Base-by-base conservation (phyloP, 2,329 filamentous ascomycete species). In the Venturia aucupariae region DNA sequence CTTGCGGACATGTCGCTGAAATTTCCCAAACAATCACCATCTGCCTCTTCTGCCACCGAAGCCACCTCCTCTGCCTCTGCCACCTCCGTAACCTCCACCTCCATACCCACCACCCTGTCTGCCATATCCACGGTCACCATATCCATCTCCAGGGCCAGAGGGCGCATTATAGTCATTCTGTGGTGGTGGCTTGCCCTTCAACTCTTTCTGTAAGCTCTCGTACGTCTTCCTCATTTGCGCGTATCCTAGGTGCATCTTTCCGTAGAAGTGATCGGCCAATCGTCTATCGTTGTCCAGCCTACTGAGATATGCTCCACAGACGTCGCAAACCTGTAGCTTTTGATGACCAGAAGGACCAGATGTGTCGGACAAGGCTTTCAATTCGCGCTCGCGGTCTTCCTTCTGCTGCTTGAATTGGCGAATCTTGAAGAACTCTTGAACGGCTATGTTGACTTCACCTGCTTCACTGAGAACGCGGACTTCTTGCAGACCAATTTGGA, bases 211-310 rank as follows among this genome's bases (percentile, higher is more conserved):
- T 67, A 99, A 86, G n/a, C 84, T 80, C 64, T 96, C 92, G 71
- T 86, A 92, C 3, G 92, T 94, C 81, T 94, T 96, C 70, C 94
- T 86, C 94, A 99, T 99, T 78, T 96, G 90, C 19, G 94, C 94
- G 74, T 97, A 99, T 0, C 94, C 94, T 65, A 99, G 79, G 73
- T 99, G 94, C 94, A 99, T 99, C 81, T 99, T 99, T 27, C 94
- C 94, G 76, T 97, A 97, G 74, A 99, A 99, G 75, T 99, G 94
- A 74, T 99, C 94, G 24, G 94, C 94, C 72, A 99, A 76, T 38
- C 94, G 84, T 42, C 94, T 85, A 75, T 99, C 94, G 73, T 99
- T 99, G 74, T 99, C 94, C 39, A 99, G 83, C 27, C 94, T 81
- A 67, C 87, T 92, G 44, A 99, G 83, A 75, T 97, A 99, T 6